These are phyloP conservation scores for Nannizziopsis arthrosporioides DNA, from an alignment of 2,329 filamentous ascomycete genomes.

Conservation along the genomic window DNA sequence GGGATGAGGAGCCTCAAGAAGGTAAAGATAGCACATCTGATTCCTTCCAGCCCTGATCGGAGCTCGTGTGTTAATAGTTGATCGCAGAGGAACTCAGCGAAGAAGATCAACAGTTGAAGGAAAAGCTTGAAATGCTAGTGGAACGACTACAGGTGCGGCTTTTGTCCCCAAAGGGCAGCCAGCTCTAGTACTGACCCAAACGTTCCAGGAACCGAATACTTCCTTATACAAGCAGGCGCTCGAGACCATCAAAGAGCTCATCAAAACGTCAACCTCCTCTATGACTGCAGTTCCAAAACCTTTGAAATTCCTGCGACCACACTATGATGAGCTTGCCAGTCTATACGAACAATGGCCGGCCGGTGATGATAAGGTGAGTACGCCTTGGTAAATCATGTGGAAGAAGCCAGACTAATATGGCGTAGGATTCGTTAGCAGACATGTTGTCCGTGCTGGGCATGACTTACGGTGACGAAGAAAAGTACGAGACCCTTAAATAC, in stretches of 20 bases:
- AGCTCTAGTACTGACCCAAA: conserved; percentile 1
- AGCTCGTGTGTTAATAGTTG: conserved; percentile 1
- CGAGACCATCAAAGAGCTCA: conserved; percentile 94
- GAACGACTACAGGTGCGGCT: conserved; percentile 69
- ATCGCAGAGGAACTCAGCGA: conserved; percentile 78
- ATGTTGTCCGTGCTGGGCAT: conserved; percentile 95
- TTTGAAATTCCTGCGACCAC: conserved; percentile 90
- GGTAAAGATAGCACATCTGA: conserved; percentile 35
- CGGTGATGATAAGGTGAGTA: conserved; percentile 65
- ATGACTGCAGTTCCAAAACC: conserved; percentile 99
- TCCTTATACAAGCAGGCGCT: conserved; percentile 84
- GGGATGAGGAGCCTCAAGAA: conserved; percentile 57
- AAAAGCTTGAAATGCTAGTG: conserved; percentile 93
- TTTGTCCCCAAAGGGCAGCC: not conserved
- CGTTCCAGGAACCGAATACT: conserved; percentile 64
- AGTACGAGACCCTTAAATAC: conserved; percentile 93
- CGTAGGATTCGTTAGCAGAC: conserved; percentile 65
- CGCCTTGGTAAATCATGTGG: not conserved
- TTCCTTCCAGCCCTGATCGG: conserved; percentile 4
- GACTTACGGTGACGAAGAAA: conserved; percentile 95
- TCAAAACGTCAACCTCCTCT: conserved; percentile 97
- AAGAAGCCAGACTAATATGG: not conserved
- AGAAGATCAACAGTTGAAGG: conserved; percentile 97
- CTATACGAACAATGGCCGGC: conserved; percentile 82
- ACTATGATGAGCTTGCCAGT: conserved; percentile 81